phyloP scores from a whole-genome alignment of 768 basidiomycete genomes.

The Boletus edulis region DNA sequence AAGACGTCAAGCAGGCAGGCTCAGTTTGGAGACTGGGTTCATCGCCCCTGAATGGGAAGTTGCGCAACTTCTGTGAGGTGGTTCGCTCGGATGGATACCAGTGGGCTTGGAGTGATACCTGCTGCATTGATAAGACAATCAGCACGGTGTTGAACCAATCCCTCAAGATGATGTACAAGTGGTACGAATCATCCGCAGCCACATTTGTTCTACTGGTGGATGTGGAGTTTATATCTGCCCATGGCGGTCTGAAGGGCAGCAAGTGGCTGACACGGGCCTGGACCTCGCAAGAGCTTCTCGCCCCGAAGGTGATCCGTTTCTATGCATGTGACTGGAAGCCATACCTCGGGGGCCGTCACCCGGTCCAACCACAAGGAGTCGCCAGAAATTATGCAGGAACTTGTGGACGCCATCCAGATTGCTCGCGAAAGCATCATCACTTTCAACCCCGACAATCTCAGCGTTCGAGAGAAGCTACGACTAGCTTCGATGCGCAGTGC shows the following conservation, averaged over 20 bases:
- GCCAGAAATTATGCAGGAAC: slow-evolving; percentile 7
- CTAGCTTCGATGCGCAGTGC: slow-evolving; percentile 9
- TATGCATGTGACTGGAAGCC: slow-evolving; percentile 8
- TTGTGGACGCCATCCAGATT: slow-evolving; percentile 3
- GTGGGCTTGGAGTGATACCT: slow-evolving; percentile 15
- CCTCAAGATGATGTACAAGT: slow-evolving; percentile 13
- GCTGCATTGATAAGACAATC: slow-evolving; percentile 13
- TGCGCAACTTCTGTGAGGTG: slow-evolving; percentile 7
- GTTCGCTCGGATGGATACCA: slow-evolving; percentile 5
- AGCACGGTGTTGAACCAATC: slow-evolving; percentile 5
- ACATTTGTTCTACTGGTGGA: neutral
- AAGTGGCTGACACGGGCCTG: slow-evolving; percentile 13
- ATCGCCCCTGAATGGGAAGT: slow-evolving; percentile 1
- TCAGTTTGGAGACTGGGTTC: slow-evolving; percentile 4
- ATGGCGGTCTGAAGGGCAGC: neutral
- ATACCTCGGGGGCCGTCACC: slow-evolving; percentile 3
- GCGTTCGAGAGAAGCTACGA: slow-evolving; percentile 6
- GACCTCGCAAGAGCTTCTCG: slow-evolving; percentile 18
- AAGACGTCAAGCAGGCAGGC: slow-evolving; percentile 2
- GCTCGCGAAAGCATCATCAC: neutral
- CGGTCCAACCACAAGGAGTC: slow-evolving; percentile 9
- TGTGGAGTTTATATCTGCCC: neutral
- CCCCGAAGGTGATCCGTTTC: slow-evolving; percentile 6
- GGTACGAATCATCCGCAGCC: slow-evolving; percentile 8
- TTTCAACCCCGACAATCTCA: slow-evolving; percentile 10